Evolutionary conservation across 1,139 yeast species (phyloP), one percentile per base, ranked within the genome.

Genomic region (Zygoascus meyerae): DNA sequence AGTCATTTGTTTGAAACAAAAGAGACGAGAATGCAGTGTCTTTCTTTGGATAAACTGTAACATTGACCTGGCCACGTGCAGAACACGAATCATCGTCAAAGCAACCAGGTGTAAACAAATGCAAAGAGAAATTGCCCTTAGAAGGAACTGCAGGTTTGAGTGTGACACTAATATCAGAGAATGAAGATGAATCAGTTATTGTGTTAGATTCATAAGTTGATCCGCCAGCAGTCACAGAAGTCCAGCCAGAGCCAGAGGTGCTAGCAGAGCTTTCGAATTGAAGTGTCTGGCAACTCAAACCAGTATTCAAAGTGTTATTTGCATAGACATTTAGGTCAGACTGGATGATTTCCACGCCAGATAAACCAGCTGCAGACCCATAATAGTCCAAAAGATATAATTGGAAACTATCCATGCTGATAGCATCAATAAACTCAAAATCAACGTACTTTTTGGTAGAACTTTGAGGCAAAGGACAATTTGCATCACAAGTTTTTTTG

Each of bases 101-200:
- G 67, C 99, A 92, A 0, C 98, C 97, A 0, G 97, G 97, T 0
- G 98, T 92, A 55, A 77, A 80, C 49, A 90, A 58, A 46, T 79
- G 70, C 31, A 92, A 71, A 0, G 87, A 72, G 63, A 87, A 92
- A 52, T 79, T 73, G 9, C 97, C 97, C 0, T 86, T 71, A 26
- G 42, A 43, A 0, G 86, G 72, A 17, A 89, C 75, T 53, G 84
- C 81, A 7, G 96, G 92, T 52, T 73, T 72, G 60, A 83, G 81
- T 1, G 74, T 69, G 11, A 86, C 81, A 15, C 76, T 75, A 2
- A 75, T 68, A 28, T 68, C 59, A 1, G 53, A 42, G 10, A 63
- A 39, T 4, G 71, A 67, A 2, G 63, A 40, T 2, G 67, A 59
- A 37, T 64, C 67, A 2, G 69, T 57, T 30, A 70, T 54, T 14